These are phyloP conservation scores for Sanghuangporus sanghuang DNA, from an alignment of 1,284 basidiomycete genomes.

Conservation along the genomic window DNA sequence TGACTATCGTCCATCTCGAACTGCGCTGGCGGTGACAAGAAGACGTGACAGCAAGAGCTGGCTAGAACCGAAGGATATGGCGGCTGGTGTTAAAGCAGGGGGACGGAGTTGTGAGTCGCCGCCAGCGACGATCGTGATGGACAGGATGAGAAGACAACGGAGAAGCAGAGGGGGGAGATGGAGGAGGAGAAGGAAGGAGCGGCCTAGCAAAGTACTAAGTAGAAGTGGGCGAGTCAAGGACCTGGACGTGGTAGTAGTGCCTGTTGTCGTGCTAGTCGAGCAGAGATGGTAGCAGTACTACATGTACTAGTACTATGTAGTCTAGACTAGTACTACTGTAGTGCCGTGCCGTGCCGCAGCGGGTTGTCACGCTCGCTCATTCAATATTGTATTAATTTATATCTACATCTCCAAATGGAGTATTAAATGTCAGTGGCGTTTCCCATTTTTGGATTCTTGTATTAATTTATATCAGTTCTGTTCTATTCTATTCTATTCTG, in stretches of 20 bases:
- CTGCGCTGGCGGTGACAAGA: background rate
- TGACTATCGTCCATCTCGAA: conserved; percentile 1
- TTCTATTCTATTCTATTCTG: too few species aligned
- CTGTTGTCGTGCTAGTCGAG: background rate
- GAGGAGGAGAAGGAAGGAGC: background rate
- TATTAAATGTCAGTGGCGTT: background rate
- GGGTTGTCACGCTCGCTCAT: background rate
- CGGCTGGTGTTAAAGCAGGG: background rate
- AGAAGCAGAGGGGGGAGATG: background rate
- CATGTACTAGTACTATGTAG: too few species aligned
- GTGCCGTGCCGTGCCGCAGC: background rate
- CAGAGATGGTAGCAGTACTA: background rate
- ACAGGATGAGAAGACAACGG: background rate
- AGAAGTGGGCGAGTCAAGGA: background rate
- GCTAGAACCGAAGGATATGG: background rate
- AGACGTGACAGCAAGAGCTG: background rate
- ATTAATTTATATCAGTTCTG: background rate
- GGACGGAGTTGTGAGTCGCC: background rate
- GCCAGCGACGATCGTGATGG: background rate
- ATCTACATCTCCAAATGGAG: conserved; percentile 1
- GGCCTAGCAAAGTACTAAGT: background rate
- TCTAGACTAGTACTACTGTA: too few species aligned
- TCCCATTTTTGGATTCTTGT: background rate
- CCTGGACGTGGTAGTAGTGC: background rate
- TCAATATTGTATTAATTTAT: too few species aligned